phyloP scores from a whole-genome alignment of 352 stramenopile species.

The Globisporangium cystogenes region DNA sequence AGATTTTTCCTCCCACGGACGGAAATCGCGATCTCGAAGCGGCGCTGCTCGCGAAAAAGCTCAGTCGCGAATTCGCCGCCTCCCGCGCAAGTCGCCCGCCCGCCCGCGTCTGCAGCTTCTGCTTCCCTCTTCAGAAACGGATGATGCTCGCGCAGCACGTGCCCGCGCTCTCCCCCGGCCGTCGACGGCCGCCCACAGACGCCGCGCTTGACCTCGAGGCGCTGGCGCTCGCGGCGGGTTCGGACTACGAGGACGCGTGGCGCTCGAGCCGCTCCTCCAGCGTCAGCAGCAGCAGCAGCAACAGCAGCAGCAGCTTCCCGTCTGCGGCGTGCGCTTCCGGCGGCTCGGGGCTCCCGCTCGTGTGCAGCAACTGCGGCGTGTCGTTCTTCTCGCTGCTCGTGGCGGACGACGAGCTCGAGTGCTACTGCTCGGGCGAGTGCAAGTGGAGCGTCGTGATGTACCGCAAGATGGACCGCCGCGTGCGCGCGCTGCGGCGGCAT shows the following conservation, averaged over 20 bases:
- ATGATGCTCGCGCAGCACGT: conserved; percentile 1
- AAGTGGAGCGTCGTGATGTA: conserved; percentile 89
- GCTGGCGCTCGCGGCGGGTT: conserved; percentile 24
- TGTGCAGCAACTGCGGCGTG: conserved; percentile 79
- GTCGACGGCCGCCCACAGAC: conserved; percentile 6
- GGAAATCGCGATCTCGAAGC: neutral
- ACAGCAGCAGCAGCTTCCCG: neutral
- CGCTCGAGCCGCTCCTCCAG: conserved; percentile 6
- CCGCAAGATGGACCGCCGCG: conserved; percentile 70
- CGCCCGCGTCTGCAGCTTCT: neutral
- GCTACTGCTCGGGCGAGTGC: conserved; percentile 85
- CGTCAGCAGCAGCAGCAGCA: conserved; percentile 4
- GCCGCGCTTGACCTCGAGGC: conserved; percentile 38
- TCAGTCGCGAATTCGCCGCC: neutral
- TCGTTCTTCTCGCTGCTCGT: conserved; percentile 79
- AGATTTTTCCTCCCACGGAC: neutral
- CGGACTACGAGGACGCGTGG: conserved; percentile 19
- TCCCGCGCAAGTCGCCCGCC: neutral
- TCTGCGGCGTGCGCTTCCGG: neutral
- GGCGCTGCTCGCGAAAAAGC: neutral
- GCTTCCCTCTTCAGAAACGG: neutral
- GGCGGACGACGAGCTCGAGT: conserved; percentile 56
- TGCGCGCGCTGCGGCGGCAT: conserved; percentile 40
- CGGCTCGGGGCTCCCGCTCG: conserved; percentile 64
- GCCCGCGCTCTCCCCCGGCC: neutral